phyloP scores from a whole-genome alignment of 441 rosid species.

The Viola pubescens region DNA sequence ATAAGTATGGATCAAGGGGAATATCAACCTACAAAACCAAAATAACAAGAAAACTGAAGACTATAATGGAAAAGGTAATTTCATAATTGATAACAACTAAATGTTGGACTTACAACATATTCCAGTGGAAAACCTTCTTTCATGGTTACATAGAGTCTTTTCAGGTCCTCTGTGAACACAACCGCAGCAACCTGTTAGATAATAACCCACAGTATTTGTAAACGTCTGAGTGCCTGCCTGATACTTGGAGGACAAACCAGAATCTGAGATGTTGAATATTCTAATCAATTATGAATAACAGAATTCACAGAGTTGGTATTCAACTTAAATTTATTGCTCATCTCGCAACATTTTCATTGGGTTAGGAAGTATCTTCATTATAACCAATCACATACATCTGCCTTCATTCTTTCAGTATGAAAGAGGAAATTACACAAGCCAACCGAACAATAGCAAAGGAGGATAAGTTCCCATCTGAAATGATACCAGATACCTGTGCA shows the following conservation, averaged over 20 bases:
- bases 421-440: background rate
- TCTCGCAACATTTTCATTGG: background rate
- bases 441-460: background rate
- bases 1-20: constrained; percentile 91
- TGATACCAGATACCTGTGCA: background rate
- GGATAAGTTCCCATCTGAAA: background rate
- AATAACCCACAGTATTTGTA: constrained; percentile 14
- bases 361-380: background rate
- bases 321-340: background rate
- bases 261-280: no score
- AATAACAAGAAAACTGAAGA: constrained; percentile 17
- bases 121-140: constrained; percentile 95
- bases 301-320: background rate
- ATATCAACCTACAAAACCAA: constrained; percentile 62
- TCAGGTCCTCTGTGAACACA: constrained; percentile 92
- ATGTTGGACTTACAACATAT: constrained; percentile 61
- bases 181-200: constrained; percentile 78
- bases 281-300: background rate
- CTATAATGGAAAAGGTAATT: background rate
- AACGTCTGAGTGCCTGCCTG: constrained; percentile 5
- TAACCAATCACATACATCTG: background rate
- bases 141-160: constrained; percentile 82
- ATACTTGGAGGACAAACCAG: no score
- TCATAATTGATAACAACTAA: constrained; percentile 8
- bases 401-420: background rate